phyloP scores from a whole-genome alignment of 2,329 filamentous ascomycete genomes.

The Epichloe coenophiala region DNA sequence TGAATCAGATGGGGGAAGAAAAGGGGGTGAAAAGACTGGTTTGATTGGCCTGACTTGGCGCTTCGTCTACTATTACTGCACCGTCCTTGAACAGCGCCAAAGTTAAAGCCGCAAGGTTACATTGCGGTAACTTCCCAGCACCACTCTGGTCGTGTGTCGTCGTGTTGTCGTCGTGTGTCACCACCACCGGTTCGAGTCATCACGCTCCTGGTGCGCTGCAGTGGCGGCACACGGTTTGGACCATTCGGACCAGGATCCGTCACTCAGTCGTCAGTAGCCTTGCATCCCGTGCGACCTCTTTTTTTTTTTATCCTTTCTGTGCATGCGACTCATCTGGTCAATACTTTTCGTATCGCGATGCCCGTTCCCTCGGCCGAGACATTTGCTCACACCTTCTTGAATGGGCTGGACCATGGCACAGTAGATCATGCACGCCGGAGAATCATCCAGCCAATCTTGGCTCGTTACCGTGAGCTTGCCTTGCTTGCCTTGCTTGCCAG shows the following conservation, averaged over 20 bases:
- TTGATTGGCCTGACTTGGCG: conserved; percentile 1
- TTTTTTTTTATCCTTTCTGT: neutral
- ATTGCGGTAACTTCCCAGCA: conserved; percentile 7
- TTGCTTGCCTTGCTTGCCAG: neutral
- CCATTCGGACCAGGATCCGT: neutral
- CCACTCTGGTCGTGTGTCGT: conserved; percentile 2
- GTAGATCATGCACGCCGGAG: neutral
- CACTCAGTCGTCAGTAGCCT: neutral
- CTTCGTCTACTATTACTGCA: neutral
- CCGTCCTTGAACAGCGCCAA: neutral
- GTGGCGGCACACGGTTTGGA: neutral
- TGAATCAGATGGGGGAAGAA: neutral
- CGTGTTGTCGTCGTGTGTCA: neutral
- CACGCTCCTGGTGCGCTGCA: neutral
- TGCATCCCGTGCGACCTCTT: conserved; percentile 1
- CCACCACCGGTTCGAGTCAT: conserved; percentile 1
- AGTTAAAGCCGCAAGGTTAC: conserved; percentile 6
- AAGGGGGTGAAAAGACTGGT: neutral
- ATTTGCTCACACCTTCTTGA: neutral
- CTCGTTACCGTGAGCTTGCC: neutral
- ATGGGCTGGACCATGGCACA: neutral
- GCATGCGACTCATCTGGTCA: neutral
- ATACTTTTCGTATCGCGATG: neutral
- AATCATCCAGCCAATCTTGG: neutral
- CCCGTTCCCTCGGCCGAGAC: neutral